Evolutionary conservation across 2,329 filamentous ascomycete genomes (phyloP), one percentile per base, ranked within the genome.

Genomic region (Chaetothyriales sp.): DNA sequence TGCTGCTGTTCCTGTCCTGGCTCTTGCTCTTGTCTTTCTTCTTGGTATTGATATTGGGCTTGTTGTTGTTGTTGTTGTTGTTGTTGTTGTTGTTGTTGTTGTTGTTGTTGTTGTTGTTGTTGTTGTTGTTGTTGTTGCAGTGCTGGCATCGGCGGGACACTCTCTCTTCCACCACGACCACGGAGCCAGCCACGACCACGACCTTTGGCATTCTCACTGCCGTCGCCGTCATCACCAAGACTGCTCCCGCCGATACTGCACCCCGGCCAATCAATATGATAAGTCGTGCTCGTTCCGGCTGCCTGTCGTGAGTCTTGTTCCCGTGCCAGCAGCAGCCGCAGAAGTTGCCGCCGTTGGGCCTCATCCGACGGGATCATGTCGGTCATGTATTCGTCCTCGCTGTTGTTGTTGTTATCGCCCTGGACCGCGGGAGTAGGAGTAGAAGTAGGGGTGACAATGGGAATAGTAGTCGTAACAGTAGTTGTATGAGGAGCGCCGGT

Each of bases 291-390:
- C 18, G 45, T 4, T 22, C 9, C 45, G 2, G 25, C 18, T 15
- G 12, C 43, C 18, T 22, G 45, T 3, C 28, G 20, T 3, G 22
- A 22, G 18, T 25, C 45, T 47, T 47, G 45, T 5, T 62, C 62
- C 47, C 63, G 59, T 26, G 62, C 60, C 19, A 69, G 52, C 18
- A 70, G 57, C 10, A 66, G 61, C 32, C 64, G 63, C 10, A 60
- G 51, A 22, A 69, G 56, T 48, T 70, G 65, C 36, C 63, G 64
- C 32, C 68, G 65, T 49, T 68, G 65, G 59, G 66, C 63, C 48
- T 70, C 66, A 48, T 69, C 67, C 19, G 65, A 64, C 2, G 58
- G 58, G 18, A 58, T 39, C 44, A 53, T 51, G 3, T 28, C 18
- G 36, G 44, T 42, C 9, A 44, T 18, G 48, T 44, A 18, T 3